A percentile compares a stretch with the other conserved stretches of the same genome.
Evolutionary conservation across 495 filamentous ascomycete genomes (phyloP).

Genomic region (Hyaloscypha finlandica): DNA sequence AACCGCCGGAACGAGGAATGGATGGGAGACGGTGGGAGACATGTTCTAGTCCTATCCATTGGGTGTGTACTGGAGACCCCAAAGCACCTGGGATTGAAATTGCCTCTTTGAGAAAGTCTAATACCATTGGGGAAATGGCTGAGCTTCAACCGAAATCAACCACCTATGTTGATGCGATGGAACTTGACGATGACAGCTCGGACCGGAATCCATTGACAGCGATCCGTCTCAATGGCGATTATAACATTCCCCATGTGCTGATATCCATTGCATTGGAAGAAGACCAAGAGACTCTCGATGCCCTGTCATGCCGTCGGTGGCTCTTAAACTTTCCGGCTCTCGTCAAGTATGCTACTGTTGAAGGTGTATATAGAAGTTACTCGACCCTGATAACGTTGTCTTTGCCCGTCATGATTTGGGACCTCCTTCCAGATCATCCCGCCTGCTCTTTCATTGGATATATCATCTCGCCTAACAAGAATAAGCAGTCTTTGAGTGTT

Average conservation of each 20-base stretch:
- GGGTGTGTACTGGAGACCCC: neutral
- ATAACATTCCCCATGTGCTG: slow-evolving; percentile 51
- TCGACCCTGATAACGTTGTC: slow-evolving; percentile 51
- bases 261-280: slow-evolving; percentile 55
- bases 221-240: neutral
- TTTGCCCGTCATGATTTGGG: slow-evolving; percentile 31
- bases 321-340: slow-evolving; percentile 49
- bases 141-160: neutral
- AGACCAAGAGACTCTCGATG: slow-evolving; percentile 44
- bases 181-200: neutral
- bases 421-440: slow-evolving; percentile 1
- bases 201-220: neutral
- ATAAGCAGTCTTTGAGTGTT: neutral
- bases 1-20: slow-evolving; percentile 49
- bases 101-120: neutral
- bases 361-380: slow-evolving; percentile 55
- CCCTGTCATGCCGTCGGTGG: slow-evolving; percentile 53
- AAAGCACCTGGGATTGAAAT: slow-evolving; percentile 14
- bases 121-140: neutral
- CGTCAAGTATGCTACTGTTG: slow-evolving; percentile 51
- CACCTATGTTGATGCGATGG: neutral
- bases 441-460: neutral
- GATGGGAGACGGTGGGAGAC: slow-evolving; percentile 28
- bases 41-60: slow-evolving; percentile 11
- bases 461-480: neutral